Evolutionary conservation across 345 rosid genomes (phyloP), one percentile per base, ranked within the genome.

Genomic region (Murraya paniculata): DNA sequence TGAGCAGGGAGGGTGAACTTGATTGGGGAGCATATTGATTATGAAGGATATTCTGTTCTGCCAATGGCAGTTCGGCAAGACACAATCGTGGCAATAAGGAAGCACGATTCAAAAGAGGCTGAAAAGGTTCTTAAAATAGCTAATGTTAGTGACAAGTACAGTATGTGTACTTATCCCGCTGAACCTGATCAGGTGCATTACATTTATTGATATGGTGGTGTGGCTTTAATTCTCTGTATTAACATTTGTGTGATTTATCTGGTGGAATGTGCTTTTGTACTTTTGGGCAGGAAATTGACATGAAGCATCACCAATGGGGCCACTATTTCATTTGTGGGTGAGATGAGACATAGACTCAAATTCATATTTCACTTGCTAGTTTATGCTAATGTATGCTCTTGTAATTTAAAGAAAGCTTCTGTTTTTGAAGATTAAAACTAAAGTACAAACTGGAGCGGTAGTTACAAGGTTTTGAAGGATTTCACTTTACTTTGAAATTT

Each of bases 21-120:
- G 92, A 96, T 96, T 2, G 99, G 99, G 74, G 99, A 94, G 73
- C 98, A 96, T 80, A 90, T 96, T 74, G 98, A 96, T 69, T 96
- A 96, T 79, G 99, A 96, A 77, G 99, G 99, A 19, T 96, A 96
- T 81, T 96, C 99, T 0, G 99, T 94, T 85, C 68, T 96, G 68
- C 99, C 99, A 2, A 96, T 94, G 99, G 98, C 99, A 22, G 92
- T 96, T 39, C 88, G 97, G 78, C 98, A 92, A 79, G 99, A 96
- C 64, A 94, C 97, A 0, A 93, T 97, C 36, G 80, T 97, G 24
- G 98, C 96, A 0, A 93, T 94, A 19, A 85, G 97, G 35, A 97
- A 90, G 81, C 81, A 67, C 21, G 87, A 86, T 7, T 66, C 82
- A 5, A 84, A 80, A 31, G 88, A 91, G 62, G 82, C 80, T 60